Percentiles rank a stretch among this genome's conserved stretches.
These are phyloP conservation scores for Spathaspora arborariae DNA, from an alignment of 805 yeast species.

Conservation along the genomic window DNA sequence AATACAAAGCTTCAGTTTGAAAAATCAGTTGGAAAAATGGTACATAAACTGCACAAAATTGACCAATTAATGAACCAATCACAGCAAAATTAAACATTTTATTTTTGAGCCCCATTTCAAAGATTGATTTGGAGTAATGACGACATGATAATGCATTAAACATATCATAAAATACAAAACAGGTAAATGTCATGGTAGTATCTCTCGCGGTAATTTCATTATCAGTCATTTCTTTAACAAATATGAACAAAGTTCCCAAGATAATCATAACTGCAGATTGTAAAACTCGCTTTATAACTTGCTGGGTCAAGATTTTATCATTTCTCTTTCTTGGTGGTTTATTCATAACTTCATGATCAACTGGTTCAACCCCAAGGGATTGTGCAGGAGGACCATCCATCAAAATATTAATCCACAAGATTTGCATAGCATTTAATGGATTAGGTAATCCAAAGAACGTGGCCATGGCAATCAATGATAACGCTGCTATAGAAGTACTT, in stretches of 20 bases:
- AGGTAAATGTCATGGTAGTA: conserved; percentile 98
- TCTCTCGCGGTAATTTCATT: conserved; percentile 85
- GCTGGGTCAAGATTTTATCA: conserved; percentile 75
- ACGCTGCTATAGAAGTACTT: conserved; percentile 93
- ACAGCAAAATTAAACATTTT: conserved; percentile 94
- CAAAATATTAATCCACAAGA: conserved; percentile 91
- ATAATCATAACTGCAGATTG: conserved; percentile 77
- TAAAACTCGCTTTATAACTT: conserved; percentile 66
- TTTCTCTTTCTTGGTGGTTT: conserved; percentile 92
- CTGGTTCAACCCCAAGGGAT: conserved; percentile 95
- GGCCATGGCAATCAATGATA: conserved; percentile 81
- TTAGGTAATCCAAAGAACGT: conserved; percentile 86
- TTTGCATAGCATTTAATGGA: conserved; percentile 97
- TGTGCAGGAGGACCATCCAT: conserved; percentile 99
- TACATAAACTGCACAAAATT: conserved; percentile 86
- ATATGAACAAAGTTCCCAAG: conserved; percentile 82
- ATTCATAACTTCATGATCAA: conserved; percentile 91
- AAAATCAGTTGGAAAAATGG: conserved; percentile 90
- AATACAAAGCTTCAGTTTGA: conserved; percentile 86
- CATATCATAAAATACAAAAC: conserved; percentile 95
- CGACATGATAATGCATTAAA: conserved; percentile 95
- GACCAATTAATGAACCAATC: conserved; percentile 82
- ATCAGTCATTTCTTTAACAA: conserved; percentile 82
- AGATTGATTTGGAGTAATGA: conserved; percentile 77
- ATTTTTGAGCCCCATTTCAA: conserved; percentile 77